These are phyloP conservation scores for Citrus unshiu DNA, from an alignment of 345 rosid species.

Conservation along the genomic window DNA sequence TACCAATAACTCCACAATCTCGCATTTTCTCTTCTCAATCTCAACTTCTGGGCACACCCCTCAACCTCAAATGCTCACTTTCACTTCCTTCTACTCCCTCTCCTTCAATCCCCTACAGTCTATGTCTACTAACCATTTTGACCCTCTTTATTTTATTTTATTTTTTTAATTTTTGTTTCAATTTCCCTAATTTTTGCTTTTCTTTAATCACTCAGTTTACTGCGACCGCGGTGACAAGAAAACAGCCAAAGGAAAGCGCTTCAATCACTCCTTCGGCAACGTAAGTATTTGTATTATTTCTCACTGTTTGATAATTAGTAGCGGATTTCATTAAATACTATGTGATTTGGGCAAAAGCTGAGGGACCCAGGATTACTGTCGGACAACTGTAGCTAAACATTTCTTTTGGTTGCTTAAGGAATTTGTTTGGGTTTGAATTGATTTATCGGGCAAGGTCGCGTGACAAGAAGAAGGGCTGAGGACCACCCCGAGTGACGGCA, in stretches of 20 bases:
- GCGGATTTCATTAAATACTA: not conserved
- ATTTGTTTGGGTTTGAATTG: not conserved
- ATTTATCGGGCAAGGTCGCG: constrained; percentile 76
- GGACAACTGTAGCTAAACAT: too few species aligned
- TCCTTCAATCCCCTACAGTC: constrained; percentile 37
- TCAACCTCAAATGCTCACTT: constrained; percentile 25
- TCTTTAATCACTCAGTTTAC: constrained; percentile 39
- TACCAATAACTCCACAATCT: constrained; percentile 28
- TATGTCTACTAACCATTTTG: not conserved
- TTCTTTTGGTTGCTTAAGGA: too few species aligned
- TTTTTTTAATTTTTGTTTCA: not conserved
- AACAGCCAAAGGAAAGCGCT: constrained; percentile 86
- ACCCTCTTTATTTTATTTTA: not conserved
- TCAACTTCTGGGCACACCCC: constrained; percentile 38
- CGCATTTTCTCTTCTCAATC: constrained; percentile 50
- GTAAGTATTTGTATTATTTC: constrained; percentile 34
- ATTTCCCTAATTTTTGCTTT: not conserved
- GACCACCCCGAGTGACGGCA: constrained; percentile 63
- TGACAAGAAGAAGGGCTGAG: constrained; percentile 84
- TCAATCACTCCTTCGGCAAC: constrained; percentile 87
- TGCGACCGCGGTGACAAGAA: constrained; percentile 88
- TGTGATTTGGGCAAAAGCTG: too few species aligned
- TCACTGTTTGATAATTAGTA: not conserved
- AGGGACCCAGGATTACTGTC: too few species aligned
- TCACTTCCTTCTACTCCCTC: constrained; percentile 29